These are phyloP conservation scores for thale cress (Arabidopsis thaliana) DNA, from an alignment of 345 rosid genomes.

Conservation along the genomic window TAIR10.1 NC_003076.8:4433001-4433500, in stretches of 20 bases:
- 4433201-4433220: slow-evolving; percentile 62
- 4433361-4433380: slow-evolving; percentile 61
- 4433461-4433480: slow-evolving; percentile 77
- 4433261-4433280: slow-evolving; percentile 88
- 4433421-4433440: slow-evolving; percentile 87
- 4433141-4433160: neutral
- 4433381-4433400: slow-evolving; percentile 91
- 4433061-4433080: neutral
- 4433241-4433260: slow-evolving; percentile 87
- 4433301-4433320: neutral
- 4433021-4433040: slow-evolving; percentile 39
- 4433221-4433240: slow-evolving; percentile 73
- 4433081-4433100: slow-evolving; percentile 76
- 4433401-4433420: slow-evolving; percentile 92
- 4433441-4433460: slow-evolving; percentile 79
- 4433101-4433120: slow-evolving; percentile 86
- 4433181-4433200: neutral
- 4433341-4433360: slow-evolving; percentile 35
- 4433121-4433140: slow-evolving; percentile 79
- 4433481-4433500: slow-evolving; percentile 28
- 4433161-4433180: neutral
- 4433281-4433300: neutral
- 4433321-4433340: neutral
- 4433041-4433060: slow-evolving; percentile 2
- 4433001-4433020: slow-evolving; percentile 1